Conservation (phyloP, 2,329 filamentous ascomycete genomes). For the Aspergillus aculeatus region DNA sequence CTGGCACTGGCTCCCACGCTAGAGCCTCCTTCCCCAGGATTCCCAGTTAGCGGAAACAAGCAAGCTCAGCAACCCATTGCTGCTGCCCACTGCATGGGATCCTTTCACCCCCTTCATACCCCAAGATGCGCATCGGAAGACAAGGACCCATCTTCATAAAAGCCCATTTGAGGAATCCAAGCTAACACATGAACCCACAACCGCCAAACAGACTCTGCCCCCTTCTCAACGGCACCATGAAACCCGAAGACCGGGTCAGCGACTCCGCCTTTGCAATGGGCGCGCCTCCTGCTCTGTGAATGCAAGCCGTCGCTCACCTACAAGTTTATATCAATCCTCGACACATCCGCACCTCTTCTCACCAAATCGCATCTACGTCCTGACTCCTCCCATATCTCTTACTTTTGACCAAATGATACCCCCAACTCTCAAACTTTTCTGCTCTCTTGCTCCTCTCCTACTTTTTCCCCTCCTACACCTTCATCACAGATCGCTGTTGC, state of each 20-base stretch:
- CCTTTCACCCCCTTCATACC: background rate
- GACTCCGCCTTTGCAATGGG: slow-evolving; percentile 51
- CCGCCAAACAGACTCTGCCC: slow-evolving; percentile 66
- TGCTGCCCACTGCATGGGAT: background rate
- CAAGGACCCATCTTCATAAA: background rate
- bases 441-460: background rate
- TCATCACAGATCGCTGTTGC: too few species aligned
- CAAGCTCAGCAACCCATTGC: background rate
- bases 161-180: background rate
- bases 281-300: slow-evolving; percentile 35
- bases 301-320: background rate
- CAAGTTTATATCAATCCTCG: slow-evolving; percentile 3
- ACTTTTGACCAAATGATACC: background rate
- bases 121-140: background rate
- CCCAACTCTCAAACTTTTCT: background rate
- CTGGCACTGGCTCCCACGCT: background rate
- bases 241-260: slow-evolving; percentile 50
- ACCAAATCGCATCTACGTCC: background rate
- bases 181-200: slow-evolving; percentile 6
- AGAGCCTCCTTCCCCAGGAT: background rate
- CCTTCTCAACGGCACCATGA: slow-evolving; percentile 79
- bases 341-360: background rate
- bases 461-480: too few species aligned
- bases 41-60: background rate
- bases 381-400: background rate